Percentiles rank a stretch among this genome's conserved stretches.
Evolutionary conservation across 306 rosid genomes (phyloP).

Genomic region (Casuarina cunninghamiana): DNA sequence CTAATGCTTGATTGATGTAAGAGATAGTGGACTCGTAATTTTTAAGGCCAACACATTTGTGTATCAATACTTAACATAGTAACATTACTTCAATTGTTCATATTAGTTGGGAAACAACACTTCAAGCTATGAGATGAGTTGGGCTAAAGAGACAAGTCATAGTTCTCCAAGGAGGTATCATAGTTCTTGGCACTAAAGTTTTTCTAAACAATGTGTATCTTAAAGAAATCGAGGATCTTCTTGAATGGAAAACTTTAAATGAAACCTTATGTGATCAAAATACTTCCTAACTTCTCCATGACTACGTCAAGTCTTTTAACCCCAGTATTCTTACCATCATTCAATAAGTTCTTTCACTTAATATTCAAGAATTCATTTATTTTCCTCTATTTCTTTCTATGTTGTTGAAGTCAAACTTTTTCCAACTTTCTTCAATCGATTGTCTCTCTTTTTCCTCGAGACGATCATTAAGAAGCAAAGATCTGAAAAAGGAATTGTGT

Average conservation of each 20-base stretch:
- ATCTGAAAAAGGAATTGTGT: no score
- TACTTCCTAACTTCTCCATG: no score
- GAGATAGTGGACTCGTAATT: slow-evolving; percentile 30
- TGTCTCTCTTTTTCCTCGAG: no score
- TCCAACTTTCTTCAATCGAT: no score
- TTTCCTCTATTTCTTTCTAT: no score
- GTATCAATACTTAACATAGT: slow-evolving; percentile 5
- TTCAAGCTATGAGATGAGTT: neutral
- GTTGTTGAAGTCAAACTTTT: no score
- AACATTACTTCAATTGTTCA: neutral
- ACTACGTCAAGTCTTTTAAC: no score
- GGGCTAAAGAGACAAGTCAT: neutral
- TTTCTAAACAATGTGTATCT: neutral
- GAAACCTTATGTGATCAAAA: no score
- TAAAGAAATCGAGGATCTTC: neutral
- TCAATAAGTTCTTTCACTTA: no score
- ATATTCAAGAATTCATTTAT: no score
- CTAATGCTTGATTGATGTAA: slow-evolving; percentile 3
- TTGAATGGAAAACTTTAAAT: neutral
- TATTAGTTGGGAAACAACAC: slow-evolving; percentile 12
- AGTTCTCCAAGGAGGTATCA: neutral
- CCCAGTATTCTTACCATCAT: no score
- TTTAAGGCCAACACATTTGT: slow-evolving; percentile 9
- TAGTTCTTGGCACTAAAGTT: neutral
- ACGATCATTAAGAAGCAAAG: no score